phyloP scores from a whole-genome alignment of 2,329 filamentous ascomycete species.

The Colletotrichum acutatum region DNA sequence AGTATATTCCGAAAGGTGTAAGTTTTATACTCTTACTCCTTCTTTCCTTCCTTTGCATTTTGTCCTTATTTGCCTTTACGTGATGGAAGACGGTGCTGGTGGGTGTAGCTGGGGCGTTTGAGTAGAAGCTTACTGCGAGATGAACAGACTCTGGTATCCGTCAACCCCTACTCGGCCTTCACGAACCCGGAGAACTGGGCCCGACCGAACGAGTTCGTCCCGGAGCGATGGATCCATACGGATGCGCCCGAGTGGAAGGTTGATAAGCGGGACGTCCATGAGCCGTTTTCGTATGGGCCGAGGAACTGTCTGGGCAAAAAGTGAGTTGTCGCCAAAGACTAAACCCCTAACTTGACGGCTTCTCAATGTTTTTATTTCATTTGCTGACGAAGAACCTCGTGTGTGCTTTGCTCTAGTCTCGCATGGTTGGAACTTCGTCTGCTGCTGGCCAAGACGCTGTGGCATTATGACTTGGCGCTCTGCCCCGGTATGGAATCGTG shows the following conservation, averaged over 20 bases:
- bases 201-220: constrained; percentile 55
- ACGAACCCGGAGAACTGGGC: constrained; percentile 50
- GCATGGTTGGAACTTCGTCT: constrained; percentile 62
- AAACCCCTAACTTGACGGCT: not conserved
- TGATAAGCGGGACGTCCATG: constrained; percentile 56
- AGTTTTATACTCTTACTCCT: constrained; percentile 37
- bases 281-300: constrained; percentile 60
- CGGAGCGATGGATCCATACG: constrained; percentile 55
- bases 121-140: not conserved
- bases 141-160: constrained; percentile 19
- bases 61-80: too few relatives aligned
- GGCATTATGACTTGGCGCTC: constrained; percentile 59
- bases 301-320: constrained; percentile 62
- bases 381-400: not conserved
- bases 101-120: not conserved
- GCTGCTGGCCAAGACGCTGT: constrained; percentile 58
- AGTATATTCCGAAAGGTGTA: constrained; percentile 47
- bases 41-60: too few relatives aligned
- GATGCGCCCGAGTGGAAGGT: constrained; percentile 29
- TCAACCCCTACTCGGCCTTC: constrained; percentile 28
- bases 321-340: constrained; percentile 39
- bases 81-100: too few relatives aligned
- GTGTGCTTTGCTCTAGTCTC: constrained; percentile 45
- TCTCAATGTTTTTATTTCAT: not conserved
- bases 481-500: constrained; percentile 48